phyloP scores from a whole-genome alignment of 176 grass and related monocot genomes.

The Bromus sterilis region DNA sequence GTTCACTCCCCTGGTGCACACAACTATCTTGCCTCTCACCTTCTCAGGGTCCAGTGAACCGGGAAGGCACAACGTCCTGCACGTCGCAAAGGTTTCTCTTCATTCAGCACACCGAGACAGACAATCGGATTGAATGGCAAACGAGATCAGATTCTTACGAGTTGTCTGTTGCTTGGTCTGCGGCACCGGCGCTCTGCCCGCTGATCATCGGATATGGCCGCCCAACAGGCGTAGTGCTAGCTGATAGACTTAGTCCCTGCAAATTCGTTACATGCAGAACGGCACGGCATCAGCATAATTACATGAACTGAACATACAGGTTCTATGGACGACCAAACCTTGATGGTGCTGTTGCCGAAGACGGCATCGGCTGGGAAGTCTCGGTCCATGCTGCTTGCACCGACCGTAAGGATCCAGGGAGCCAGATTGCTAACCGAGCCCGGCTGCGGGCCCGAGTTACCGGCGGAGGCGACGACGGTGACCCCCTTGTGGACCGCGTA shows the following conservation, averaged over 20 bases:
- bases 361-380: constrained; percentile 32
- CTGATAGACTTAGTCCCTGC: constrained; percentile 60
- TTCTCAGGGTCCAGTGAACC: constrained; percentile 43
- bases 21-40: constrained; percentile 50
- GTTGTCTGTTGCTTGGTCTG: background rate
- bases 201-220: constrained; percentile 37
- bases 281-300: background rate
- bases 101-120: background rate
- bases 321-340: constrained; percentile 7
- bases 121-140: background rate
- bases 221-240: background rate
- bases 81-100: background rate
- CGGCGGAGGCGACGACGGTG: constrained; percentile 53
- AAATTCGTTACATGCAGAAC: background rate
- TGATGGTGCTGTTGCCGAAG: constrained; percentile 14
- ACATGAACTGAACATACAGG: too few relatives aligned
- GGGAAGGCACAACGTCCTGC: constrained; percentile 47
- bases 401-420: constrained; percentile 80
- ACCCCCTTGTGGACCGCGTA: constrained; percentile 49
- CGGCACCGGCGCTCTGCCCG: constrained; percentile 30
- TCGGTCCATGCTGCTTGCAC: constrained; percentile 64
- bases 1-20: constrained; percentile 50
- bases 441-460: constrained; percentile 49
- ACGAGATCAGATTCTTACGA: constrained; percentile 14
- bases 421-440: constrained; percentile 34